Evolutionary conservation across 2,329 filamentous ascomycete genomes (phyloP).

Genomic region (Drechmeria coniospora): DNA sequence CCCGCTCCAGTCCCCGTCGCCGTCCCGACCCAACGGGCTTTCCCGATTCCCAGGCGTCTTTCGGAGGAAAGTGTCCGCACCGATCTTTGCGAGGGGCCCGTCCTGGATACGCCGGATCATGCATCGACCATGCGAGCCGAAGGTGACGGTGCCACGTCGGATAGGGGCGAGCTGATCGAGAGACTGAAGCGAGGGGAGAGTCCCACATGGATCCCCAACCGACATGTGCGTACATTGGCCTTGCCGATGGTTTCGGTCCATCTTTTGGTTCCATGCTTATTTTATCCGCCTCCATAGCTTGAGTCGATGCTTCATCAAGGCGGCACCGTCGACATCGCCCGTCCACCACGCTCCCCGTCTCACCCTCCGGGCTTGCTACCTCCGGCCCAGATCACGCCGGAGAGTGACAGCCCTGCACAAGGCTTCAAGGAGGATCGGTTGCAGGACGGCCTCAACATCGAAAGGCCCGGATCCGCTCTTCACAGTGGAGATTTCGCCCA

Average conservation of each 20-base stretch:
- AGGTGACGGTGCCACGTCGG: slow-evolving; percentile 25
- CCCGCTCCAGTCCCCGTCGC: slow-evolving; percentile 10
- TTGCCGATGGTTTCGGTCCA: not conserved
- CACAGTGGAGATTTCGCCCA: slow-evolving; percentile 53
- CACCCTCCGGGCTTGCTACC: slow-evolving; percentile 26
- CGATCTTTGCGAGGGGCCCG: slow-evolving; percentile 43
- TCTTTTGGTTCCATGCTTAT: too few relatives aligned
- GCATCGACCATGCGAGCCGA: slow-evolving; percentile 9
- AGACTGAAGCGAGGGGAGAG: slow-evolving; percentile 67
- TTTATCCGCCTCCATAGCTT: slow-evolving; percentile 18
- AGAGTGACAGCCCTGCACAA: slow-evolving; percentile 17
- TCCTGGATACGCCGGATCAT: slow-evolving; percentile 23
- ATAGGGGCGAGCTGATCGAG: slow-evolving; percentile 69
- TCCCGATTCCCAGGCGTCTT: slow-evolving; percentile 14
- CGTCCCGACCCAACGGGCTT: slow-evolving; percentile 5
- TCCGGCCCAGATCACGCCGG: slow-evolving; percentile 31
- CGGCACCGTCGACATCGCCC: slow-evolving; percentile 5
- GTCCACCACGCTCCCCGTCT: slow-evolving; percentile 16
- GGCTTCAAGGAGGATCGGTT: slow-evolving; percentile 23
- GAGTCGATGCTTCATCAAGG: slow-evolving; percentile 19
- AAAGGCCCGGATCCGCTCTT: slow-evolving; percentile 65
- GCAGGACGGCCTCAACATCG: slow-evolving; percentile 48
- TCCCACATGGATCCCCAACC: slow-evolving; percentile 55
- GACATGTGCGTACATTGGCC: slow-evolving; percentile 37
- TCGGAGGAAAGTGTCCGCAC: slow-evolving; percentile 47